A percentile compares a stretch with the other conserved stretches of the same genome.
phyloP scores from a whole-genome alignment of 177 flowering plant species.

The Vitis hybrid region DNA sequence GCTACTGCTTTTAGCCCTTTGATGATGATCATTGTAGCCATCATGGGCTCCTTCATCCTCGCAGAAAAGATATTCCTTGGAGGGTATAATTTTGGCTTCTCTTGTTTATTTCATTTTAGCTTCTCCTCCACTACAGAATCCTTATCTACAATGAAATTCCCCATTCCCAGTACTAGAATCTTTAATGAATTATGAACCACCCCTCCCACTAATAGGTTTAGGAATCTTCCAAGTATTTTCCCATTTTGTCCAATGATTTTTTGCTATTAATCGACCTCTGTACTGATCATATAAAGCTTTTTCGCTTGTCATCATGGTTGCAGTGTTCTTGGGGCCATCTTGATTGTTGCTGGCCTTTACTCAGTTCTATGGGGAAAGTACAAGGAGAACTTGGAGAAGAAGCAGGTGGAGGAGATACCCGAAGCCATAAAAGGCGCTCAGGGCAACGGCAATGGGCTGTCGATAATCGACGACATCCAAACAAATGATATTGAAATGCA shows the following conservation, averaged over 20 bases:
- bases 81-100: conserved; percentile 24
- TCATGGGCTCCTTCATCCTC: conserved; percentile 47
- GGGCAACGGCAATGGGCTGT: conserved; percentile 12
- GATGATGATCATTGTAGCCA: conserved; percentile 54
- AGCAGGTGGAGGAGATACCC: conserved; percentile 20
- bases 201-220: no score
- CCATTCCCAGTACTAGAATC: neutral
- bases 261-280: no score
- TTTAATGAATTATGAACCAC: no score
- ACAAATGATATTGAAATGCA: conserved; percentile 16
- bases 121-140: no score
- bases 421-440: conserved; percentile 26
- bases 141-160: neutral
- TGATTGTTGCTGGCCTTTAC: conserved; percentile 52
- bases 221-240: no score
- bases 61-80: conserved; percentile 46
- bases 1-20: conserved; percentile 52
- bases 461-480: conserved; percentile 16
- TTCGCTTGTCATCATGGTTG: neutral
- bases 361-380: conserved; percentile 58
- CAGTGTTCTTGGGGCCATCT: conserved; percentile 41
- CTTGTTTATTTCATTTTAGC: neutral
- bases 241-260: no score
- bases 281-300: no score
- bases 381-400: conserved; percentile 30